Base-by-base conservation (phyloP, 2,329 filamentous ascomycete genomes). In the Gyromitra esculenta region DNA sequence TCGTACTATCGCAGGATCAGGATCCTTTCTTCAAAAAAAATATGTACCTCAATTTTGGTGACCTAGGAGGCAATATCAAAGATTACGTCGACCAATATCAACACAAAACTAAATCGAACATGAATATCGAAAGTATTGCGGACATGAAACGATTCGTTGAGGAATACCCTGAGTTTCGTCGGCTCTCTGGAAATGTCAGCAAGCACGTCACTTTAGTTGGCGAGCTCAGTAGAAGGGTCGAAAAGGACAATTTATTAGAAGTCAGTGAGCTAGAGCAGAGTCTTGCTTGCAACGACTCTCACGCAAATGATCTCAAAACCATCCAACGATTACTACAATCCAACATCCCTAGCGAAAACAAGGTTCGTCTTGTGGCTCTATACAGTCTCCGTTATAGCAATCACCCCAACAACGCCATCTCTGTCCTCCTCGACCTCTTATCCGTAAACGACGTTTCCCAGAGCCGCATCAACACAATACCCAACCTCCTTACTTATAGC, bases 101-200 rank as follows among this genome's bases (percentile, higher is more conserved):
- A 81, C 93, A 92, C 11, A 97, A 97, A 83, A 97, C 95, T n/a
- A 95, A 98, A 82, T 97, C 91, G 81, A 97, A 91, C 81, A 92
- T 94, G 83, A 96, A 97, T 82, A 94, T 99, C 77, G 96, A 99
- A 82, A 97, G 95, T 15, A 98, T 99, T 82, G 88, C 91, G 71
- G 96, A 99, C 83, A 99, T 99, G 96, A 99, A 99, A 84, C 92
- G 94, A 56, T 99, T 99, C 81, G 96, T 99, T 71, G 96, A 99
- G 84, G 96, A 99, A 82, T 99, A 98, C 82, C 96, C 96, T 1
- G 96, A 99, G 83, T 99, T 99, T 83, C 90, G 96, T 75, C 97
- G 97, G 82, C 89, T 99, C 0, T 97, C 96, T 1, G 94, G 96
- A 48, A 99, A 99, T 80, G 96, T 99, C 69, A 98, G 94, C 85